Evolutionary conservation across 495 filamentous ascomycete genomes (phyloP), one percentile per base, ranked within the genome.

Genomic region (Lasiosphaeria hispida): DNA sequence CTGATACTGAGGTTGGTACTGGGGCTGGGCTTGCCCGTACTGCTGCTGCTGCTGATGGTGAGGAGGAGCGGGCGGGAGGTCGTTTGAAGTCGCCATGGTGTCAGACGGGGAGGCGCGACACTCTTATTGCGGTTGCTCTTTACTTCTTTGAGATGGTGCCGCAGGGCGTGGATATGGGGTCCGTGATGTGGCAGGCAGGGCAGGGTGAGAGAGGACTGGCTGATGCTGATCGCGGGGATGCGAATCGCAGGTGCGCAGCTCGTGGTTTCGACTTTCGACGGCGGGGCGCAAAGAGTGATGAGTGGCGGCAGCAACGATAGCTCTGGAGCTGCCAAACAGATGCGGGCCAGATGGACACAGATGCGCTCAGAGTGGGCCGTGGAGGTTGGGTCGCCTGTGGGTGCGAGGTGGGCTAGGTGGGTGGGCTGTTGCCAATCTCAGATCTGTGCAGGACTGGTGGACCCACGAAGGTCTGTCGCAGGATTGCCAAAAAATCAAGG

Each of bases 21-120:
- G 63, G 39, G 67, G 65, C 10, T 68, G 66, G 36, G 68, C 63
- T 57, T 65, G 68, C 47, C 65, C 64, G 30, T 54, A 35, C 17
- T 44, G 42, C 49, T 65, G 67, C 48, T 66, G 69, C 7, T 58
- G 58, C 33, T 69, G 68, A 2, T 74, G 68, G 33, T 67, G 66
- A 56, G 58, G 53, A 47, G 62, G 53, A 7, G 63, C 49, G 42
- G 65, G 57, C 42, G 59, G 63, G 42, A 61, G 63, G 35, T 62
- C 50, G 59, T 41, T 65, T 59, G 61, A 48, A 39, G 58, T 62
- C 58, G 64, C 68, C 68, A 71, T 71, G 39, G 55, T 69, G 64
- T 39, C 55, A 48, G 52, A 23, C 40, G 50, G 61, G 66, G 59
- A 56, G 48, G 56, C 23, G 53, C 57, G 58, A 59, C 55, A 38